Evolutionary conservation across 1,139 yeast genomes (phyloP), one percentile per base, ranked within the genome.

Genomic region (Suhomyces bribrorum): DNA sequence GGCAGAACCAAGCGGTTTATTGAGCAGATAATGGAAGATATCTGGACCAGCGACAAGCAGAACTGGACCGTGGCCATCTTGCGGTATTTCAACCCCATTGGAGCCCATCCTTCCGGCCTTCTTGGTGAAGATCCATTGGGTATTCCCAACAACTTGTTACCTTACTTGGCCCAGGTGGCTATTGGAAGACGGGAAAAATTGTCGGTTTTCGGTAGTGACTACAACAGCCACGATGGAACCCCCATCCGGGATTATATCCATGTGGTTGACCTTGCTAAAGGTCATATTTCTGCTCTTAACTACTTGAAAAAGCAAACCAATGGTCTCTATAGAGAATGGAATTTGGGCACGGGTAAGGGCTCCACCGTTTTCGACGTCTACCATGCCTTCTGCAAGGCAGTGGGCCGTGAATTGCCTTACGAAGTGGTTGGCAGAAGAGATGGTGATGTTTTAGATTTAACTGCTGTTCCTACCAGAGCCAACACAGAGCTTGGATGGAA

Each of bases 161-260:
- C 94, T 3, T 83, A 67, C 57, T 71, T 85, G 57, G 86, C 90
- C 5, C 90, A 84, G 61, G 90, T 84, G 13, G 92, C 92, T 12
- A 74, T 78, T 42, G 88, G 88, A 23, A 75, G 87, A 56, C 71
- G 86, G 42, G 83, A 80, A 28, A 79, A 81, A 57, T 70, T 84
- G 40, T 64, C 64, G 13, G 77, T 84, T 5, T 84, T 81, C 54
- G 90, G 92, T 38, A 68, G 73, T 53, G 88, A 84, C 62, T 83
- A 83, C 55, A 69, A 75, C 38, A 75, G 86, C 34, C 77, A 78
- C 45, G 92, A 85, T 60, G 92, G 94, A 32, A 85, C 94, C 11
- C 90, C 92, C 20, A 83, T 85, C 45, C 73, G 95, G 50, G 95
- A 86, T 60, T 86, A 86, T 56, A 79, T 86, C 44, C 92, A 86